A percentile compares a stretch with the other conserved stretches of the same genome.
phyloP scores from a whole-genome alignment of 495 filamentous ascomycete species.

The Lasiosphaeria miniovina region DNA sequence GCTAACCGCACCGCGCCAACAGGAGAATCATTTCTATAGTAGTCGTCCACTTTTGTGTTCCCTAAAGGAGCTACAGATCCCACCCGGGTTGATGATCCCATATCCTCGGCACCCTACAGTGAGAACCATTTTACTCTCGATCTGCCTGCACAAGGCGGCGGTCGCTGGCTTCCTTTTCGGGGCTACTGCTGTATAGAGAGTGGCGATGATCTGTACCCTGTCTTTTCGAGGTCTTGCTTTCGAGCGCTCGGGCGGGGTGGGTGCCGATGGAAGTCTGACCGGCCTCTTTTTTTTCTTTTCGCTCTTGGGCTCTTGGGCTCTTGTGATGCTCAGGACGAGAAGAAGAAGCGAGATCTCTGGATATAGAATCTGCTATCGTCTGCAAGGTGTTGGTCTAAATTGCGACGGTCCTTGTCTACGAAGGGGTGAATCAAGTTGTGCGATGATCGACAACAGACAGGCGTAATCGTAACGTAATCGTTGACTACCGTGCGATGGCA shows the following conservation, averaged over 20 bases:
- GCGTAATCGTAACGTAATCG: too few species aligned
- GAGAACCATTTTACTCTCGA: constrained; percentile 49
- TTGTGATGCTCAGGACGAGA: constrained; percentile 33
- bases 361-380: background rate
- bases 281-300: constrained; percentile 43
- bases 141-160: constrained; percentile 50
- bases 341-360: constrained; percentile 26
- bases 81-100: constrained; percentile 60
- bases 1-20: constrained; percentile 18
- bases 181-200: constrained; percentile 50
- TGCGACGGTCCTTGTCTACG: too few species aligned
- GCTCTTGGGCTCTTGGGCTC: constrained; percentile 34
- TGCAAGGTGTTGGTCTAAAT: too few species aligned
- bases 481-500: too few species aligned
- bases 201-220: constrained; percentile 63
- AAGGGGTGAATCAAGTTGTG: too few species aligned
- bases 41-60: constrained; percentile 74
- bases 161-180: constrained; percentile 23
- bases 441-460: too few species aligned
- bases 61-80: constrained; percentile 65
- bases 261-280: constrained; percentile 63
- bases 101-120: constrained; percentile 61
- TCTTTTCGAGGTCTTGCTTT: constrained; percentile 43
- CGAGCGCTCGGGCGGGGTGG: constrained; percentile 55
- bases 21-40: constrained; percentile 88